Conservation (phyloP, 75 land plant species). For the Cupressus sempervirens region DNA sequence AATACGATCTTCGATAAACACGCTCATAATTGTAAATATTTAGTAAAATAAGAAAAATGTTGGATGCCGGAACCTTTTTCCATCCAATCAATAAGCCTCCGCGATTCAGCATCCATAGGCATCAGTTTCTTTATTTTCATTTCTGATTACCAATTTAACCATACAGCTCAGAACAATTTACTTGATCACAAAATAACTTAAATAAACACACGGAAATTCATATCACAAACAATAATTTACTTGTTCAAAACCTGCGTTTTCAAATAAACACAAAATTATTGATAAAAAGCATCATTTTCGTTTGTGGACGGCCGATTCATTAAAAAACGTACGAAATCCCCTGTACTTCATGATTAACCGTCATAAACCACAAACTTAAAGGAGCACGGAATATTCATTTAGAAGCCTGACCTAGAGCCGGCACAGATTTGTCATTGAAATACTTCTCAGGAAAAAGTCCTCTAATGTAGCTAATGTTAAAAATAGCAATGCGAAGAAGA, state of each 20-base stretch:
- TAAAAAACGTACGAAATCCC: background rate
- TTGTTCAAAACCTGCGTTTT: background rate
- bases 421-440: conserved; percentile 75
- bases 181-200: background rate
- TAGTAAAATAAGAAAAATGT: background rate
- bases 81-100: conserved; percentile 63
- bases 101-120: conserved; percentile 86
- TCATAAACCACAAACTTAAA: background rate
- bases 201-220: background rate
- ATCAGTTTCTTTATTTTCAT: conserved; percentile 96
- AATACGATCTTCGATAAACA: background rate
- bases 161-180: background rate
- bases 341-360: background rate
- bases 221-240: background rate
- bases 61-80: conserved; percentile 29
- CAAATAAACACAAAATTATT: background rate
- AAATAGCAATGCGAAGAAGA: conserved; percentile 82
- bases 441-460: conserved; percentile 91
- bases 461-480: conserved; percentile 88
- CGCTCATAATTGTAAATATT: background rate
- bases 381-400: background rate
- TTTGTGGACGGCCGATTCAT: conserved; percentile 29
- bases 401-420: conserved; percentile 56
- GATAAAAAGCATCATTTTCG: conserved; percentile 54
- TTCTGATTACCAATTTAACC: conserved; percentile 26